Base-by-base conservation (phyloP, 768 basidiomycete species). In the Auriscalpium vulgare region DNA sequence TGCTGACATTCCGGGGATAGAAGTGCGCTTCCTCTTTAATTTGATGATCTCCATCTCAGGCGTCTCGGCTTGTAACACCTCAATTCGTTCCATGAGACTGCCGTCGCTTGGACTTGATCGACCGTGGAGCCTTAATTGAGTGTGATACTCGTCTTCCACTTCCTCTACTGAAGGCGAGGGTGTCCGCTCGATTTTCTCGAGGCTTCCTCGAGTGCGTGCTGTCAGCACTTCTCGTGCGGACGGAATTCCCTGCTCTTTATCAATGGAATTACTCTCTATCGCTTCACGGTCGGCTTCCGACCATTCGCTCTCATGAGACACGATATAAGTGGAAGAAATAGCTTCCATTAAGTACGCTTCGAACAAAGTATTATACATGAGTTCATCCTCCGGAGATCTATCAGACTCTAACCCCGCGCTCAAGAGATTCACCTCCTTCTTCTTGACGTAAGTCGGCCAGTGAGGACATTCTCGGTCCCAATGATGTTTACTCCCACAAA, bases 381-480 rank as follows among this genome's bases (percentile, higher is more conserved):
- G 63, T 44, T 72, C 71, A 3, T 65, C 69, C 2, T 64, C 59
- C 51, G 67, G 64, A 10, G 67, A 67, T 34, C 67, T 62, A 8
- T 69, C 63, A 4, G 21, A 19, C 0, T 47, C 21, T 29, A 29
- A 29, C 5, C 29, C 29, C 8, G 44, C n/a, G 1, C 10, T 29
- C 10, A 56, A 59, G 4, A 61, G 23, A 23, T 70, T 66, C 10
- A 54, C 64, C 69, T 10, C 50, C 11, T 14, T 58, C 55, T 34
- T 37, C 51, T 2, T 58, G 56, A 40, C 65, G 60, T 47, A 52
- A 48, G 8, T 68, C 7, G 29, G 29, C 29, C 29, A 49, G 55
- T 73, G 56, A 21, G 63, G 67, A 55, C 72, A 71, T 10, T 72
- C 68, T 1, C 56, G 44, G 49, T 73, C 67, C 72, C 70, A 72